Conservation (phyloP, 1,284 basidiomycete species). For the Pseudozyma tsukubaensis region DNA sequence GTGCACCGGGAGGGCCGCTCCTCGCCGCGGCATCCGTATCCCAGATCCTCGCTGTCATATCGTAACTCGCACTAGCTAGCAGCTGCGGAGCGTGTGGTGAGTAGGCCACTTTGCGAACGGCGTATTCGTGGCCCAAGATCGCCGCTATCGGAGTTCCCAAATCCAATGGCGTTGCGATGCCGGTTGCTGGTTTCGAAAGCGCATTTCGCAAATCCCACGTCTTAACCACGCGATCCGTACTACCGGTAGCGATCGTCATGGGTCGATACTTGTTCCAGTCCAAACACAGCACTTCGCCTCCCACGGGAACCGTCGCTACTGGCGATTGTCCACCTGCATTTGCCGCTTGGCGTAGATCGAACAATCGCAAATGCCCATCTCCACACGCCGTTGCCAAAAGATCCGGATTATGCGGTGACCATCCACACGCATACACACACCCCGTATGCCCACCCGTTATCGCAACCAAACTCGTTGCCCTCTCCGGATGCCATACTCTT, state of each 20-base stretch:
- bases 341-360: slow-evolving; percentile 48
- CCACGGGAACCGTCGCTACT: slow-evolving; percentile 48
- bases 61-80: slow-evolving; percentile 87
- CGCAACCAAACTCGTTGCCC: slow-evolving; percentile 80
- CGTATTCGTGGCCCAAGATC: slow-evolving; percentile 71
- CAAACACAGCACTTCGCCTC: slow-evolving; percentile 74
- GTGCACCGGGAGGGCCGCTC: slow-evolving; percentile 13
- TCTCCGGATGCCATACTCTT: slow-evolving; percentile 89
- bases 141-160: slow-evolving; percentile 44
- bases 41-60: slow-evolving; percentile 93
- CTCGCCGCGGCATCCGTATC: slow-evolving; percentile 53
- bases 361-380: slow-evolving; percentile 71
- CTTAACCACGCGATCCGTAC: slow-evolving; percentile 82
- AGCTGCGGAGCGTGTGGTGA: slow-evolving; percentile 78
- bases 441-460: slow-evolving; percentile 83
- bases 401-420: slow-evolving; percentile 89
- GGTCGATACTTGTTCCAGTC: slow-evolving; percentile 95
- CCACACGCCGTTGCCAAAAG: slow-evolving; percentile 84
- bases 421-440: slow-evolving; percentile 88
- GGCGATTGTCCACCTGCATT: slow-evolving; percentile 13
- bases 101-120: slow-evolving; percentile 71
- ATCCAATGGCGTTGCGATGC: slow-evolving; percentile 10
- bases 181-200: background rate
- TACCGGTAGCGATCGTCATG: slow-evolving; percentile 80
- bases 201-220: slow-evolving; percentile 77